Percentiles rank a stretch among this genome's conserved stretches.
phyloP scores from a whole-genome alignment of 2,329 filamentous ascomycete species.

The Ophiostoma australiae region DNA sequence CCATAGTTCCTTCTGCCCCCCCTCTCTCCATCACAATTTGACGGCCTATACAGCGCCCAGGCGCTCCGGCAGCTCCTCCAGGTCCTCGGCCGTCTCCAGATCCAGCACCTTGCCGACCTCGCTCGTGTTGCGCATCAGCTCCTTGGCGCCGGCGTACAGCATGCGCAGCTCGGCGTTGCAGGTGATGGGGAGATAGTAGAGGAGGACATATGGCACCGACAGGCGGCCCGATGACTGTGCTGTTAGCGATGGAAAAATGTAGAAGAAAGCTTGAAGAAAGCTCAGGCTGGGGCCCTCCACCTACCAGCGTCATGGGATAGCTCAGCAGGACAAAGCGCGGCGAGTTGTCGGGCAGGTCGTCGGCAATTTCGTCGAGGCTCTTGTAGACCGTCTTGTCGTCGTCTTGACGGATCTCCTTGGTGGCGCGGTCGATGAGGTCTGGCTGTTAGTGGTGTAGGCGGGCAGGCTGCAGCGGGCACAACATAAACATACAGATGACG shows the following conservation, averaged over 20 bases:
- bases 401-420: conserved; percentile 80
- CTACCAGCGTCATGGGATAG: conserved; percentile 80
- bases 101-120: conserved; percentile 88
- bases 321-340: conserved; percentile 86
- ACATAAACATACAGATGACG: conserved; percentile 73
- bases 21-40: not conserved
- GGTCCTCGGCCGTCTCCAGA: conserved; percentile 71
- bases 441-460: not conserved
- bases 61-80: conserved; percentile 73
- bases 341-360: conserved; percentile 87
- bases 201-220: conserved; percentile 85
- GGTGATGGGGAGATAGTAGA: conserved; percentile 91
- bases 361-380: conserved; percentile 71
- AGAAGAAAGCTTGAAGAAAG: not conserved
- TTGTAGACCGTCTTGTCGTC: conserved; percentile 73
- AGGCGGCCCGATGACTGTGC: conserved; percentile 70
- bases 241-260: not conserved
- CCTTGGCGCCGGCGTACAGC: conserved; percentile 93
- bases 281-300: conserved; percentile 26
- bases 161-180: conserved; percentile 84
- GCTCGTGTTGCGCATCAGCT: conserved; percentile 87
- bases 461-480: not conserved
- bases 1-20: not conserved
- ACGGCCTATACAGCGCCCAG: conserved; percentile 36
- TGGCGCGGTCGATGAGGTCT: conserved; percentile 81